Percentiles rank a stretch among this genome's conserved stretches.
Evolutionary conservation across 1,284 basidiomycete species (phyloP).

Genomic region (Cutaneotrichosporon cutaneum): DNA sequence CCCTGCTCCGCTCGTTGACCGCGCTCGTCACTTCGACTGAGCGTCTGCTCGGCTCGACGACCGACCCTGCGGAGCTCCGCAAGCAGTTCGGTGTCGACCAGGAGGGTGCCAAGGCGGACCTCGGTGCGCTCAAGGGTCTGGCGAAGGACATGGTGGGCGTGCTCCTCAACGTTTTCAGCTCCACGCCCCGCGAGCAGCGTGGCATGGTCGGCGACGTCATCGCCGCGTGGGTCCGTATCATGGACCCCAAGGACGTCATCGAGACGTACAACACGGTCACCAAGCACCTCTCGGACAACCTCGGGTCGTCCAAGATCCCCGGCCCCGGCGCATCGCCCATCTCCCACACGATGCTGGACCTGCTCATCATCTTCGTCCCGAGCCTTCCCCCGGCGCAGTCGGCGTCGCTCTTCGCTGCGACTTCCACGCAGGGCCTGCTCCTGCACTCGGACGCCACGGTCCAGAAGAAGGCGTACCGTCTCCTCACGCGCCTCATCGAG

Average conservation of each 20-base stretch:
- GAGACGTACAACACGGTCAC: slow-evolving; percentile 80
- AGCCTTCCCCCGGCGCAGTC: slow-evolving; percentile 66
- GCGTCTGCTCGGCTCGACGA: slow-evolving; percentile 54
- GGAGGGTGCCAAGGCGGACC: slow-evolving; percentile 65
- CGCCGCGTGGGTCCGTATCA: slow-evolving; percentile 78
- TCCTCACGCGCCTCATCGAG: slow-evolving; percentile 72
- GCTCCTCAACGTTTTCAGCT: slow-evolving; percentile 94
- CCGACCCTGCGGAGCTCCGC: slow-evolving; percentile 55
- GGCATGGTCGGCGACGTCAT: slow-evolving; percentile 87
- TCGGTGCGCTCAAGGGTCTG: slow-evolving; percentile 72
- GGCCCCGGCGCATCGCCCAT: slow-evolving; percentile 55
- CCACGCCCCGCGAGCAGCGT: slow-evolving; percentile 70
- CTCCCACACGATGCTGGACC: slow-evolving; percentile 81
- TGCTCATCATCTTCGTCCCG: slow-evolving; percentile 81
- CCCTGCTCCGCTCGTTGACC: slow-evolving; percentile 78
- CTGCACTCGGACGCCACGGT: slow-evolving; percentile 75
- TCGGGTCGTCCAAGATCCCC: slow-evolving; percentile 54
- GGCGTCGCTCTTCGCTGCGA: slow-evolving; percentile 62
- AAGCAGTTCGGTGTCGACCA: slow-evolving; percentile 59
- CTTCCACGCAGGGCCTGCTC: slow-evolving; percentile 47
- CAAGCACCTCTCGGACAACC: slow-evolving; percentile 70
- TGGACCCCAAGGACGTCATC: slow-evolving; percentile 71
- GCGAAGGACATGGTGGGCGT: slow-evolving; percentile 91
- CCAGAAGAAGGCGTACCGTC: slow-evolving; percentile 94
- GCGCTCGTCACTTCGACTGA: slow-evolving; percentile 68